Evolutionary conservation across 345 rosid species (phyloP).

Genomic region (Anacardium occidentale): DNA sequence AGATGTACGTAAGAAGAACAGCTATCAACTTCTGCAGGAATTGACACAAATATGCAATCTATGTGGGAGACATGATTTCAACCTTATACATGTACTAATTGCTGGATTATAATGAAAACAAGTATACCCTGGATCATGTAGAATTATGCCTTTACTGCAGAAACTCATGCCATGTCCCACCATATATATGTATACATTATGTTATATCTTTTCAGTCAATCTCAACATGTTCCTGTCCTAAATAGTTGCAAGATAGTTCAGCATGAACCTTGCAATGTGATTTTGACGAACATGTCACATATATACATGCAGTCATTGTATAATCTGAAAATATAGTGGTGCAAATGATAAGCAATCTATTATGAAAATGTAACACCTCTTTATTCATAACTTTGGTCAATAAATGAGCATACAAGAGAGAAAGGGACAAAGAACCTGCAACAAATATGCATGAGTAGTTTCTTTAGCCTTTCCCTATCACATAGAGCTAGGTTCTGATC

Average conservation of each 20-base stretch:
- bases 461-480: slow-evolving; percentile 9
- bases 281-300: background rate
- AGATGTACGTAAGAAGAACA: too few relatives aligned
- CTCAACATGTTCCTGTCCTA: background rate
- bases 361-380: background rate
- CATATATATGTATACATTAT: too few relatives aligned
- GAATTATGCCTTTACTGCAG: background rate
- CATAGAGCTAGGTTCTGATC: slow-evolving; percentile 20
- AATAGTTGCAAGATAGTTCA: background rate
- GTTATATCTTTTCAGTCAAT: too few relatives aligned
- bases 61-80: background rate
- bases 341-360: background rate
- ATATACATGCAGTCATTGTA: background rate
- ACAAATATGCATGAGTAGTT: slow-evolving; percentile 4
- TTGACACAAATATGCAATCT: too few relatives aligned
- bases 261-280: background rate
- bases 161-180: background rate
- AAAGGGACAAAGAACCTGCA: background rate
- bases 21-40: too few relatives aligned
- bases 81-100: background rate
- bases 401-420: background rate
- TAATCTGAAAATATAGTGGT: background rate
- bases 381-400: background rate
- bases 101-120: background rate
- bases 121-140: background rate